A percentile compares a stretch with the other conserved stretches of the same genome.
These are phyloP conservation scores for Trapa incisa DNA, from an alignment of 345 rosid genomes.

Conservation along the genomic window DNA sequence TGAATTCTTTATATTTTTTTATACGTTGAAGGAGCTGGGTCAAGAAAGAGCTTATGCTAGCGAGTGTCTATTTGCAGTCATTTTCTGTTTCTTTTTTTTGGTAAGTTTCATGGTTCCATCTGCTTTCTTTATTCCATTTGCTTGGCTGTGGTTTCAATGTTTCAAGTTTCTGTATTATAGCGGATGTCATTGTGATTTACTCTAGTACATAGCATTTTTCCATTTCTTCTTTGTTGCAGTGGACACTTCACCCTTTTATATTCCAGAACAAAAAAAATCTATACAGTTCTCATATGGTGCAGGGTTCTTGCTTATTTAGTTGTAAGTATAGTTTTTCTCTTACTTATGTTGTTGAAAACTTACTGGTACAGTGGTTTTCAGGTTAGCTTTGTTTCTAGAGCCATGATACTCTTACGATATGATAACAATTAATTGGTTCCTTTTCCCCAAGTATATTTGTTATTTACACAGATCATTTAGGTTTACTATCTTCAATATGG, in stretches of 20 bases:
- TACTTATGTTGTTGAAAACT: background rate
- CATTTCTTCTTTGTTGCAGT: constrained; percentile 28
- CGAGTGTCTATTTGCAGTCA: constrained; percentile 42
- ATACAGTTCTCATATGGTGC: constrained; percentile 74
- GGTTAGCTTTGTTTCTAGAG: background rate
- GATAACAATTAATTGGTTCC: background rate
- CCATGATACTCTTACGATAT: background rate
- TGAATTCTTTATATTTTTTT: constrained; percentile 16
- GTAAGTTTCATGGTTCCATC: constrained; percentile 18
- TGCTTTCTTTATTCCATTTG: background rate
- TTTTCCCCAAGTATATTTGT: background rate
- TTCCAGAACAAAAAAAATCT: constrained; percentile 52
- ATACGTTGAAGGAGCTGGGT: constrained; percentile 47
- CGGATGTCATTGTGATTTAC: background rate
- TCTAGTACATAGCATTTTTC: constrained; percentile 1
- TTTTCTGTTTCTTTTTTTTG: constrained; percentile 52
- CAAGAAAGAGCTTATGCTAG: constrained; percentile 52
- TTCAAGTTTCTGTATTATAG: background rate
- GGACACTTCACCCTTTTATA: constrained; percentile 76
- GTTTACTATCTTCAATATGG: background rate
- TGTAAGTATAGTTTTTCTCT: constrained; percentile 24
- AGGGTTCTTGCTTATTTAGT: constrained; percentile 62
- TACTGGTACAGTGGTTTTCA: background rate
- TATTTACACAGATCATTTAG: background rate
- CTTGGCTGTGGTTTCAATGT: background rate